phyloP scores from a whole-genome alignment of 2,329 filamentous ascomycete species.

The Camptophora hylomeconis region DNA sequence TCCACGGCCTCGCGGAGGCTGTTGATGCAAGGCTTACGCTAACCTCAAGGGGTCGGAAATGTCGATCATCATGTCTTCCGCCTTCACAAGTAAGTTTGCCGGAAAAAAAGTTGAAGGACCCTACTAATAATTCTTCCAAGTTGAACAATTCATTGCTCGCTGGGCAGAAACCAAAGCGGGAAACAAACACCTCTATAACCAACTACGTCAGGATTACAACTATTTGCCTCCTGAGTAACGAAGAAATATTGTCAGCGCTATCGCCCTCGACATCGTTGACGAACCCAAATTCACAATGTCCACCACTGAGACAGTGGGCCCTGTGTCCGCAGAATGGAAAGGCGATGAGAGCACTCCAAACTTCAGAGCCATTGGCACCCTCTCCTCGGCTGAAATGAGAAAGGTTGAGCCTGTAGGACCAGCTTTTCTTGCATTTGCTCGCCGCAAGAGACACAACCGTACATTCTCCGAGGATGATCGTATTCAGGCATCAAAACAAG shows the following conservation, averaged over 20 bases:
- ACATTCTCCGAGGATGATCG: constrained; percentile 98
- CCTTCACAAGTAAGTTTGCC: too few species aligned
- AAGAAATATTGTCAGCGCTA: too few species aligned
- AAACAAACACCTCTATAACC: too few species aligned
- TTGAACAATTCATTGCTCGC: too few species aligned
- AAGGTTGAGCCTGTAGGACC: constrained; percentile 93
- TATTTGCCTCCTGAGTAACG: too few species aligned
- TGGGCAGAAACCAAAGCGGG: too few species aligned
- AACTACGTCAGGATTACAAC: too few species aligned
- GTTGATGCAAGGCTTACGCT: too few species aligned
- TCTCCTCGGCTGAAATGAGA: constrained; percentile 67
- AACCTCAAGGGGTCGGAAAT: too few species aligned
- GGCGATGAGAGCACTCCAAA: constrained; percentile 56
- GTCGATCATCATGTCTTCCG: too few species aligned
- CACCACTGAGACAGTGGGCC: constrained; percentile 24
- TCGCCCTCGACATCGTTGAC: background rate
- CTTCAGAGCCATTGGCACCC: constrained; percentile 68
- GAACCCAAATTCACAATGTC: constrained; percentile 8
- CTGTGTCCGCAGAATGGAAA: constrained; percentile 67
- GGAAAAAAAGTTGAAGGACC: too few species aligned
- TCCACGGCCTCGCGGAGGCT: too few species aligned
- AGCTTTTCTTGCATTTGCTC: constrained; percentile 94
- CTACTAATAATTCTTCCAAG: constrained; percentile 1
- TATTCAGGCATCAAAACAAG: constrained; percentile 86
- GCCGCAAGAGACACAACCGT: constrained; percentile 80